Conservation (phyloP, 768 basidiomycete species). For the Dacryopinax primogenitus region DNA sequence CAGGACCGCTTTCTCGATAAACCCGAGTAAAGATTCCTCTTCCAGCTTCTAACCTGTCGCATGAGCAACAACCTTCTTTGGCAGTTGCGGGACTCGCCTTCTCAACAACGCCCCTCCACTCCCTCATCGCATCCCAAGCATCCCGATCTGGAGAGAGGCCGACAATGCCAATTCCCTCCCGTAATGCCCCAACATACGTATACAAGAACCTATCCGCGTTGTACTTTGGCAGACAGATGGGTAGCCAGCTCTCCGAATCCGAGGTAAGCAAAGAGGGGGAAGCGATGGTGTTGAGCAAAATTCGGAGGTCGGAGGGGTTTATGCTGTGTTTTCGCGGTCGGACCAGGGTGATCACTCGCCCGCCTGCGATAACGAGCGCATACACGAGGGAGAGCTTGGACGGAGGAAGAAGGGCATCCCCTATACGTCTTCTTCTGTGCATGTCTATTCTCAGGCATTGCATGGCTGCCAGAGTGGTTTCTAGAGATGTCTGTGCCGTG, state of each 20-base stretch:
- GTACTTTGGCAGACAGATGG: conserved; percentile 91
- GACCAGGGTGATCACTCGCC: conserved; percentile 71
- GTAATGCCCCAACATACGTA: conserved; percentile 46
- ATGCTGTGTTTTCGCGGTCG: conserved; percentile 89
- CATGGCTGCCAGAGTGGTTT: not conserved
- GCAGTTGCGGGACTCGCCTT: conserved; percentile 32
- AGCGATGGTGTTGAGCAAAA: conserved; percentile 80
- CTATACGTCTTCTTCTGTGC: conserved; percentile 54
- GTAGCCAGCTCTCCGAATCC: conserved; percentile 84
- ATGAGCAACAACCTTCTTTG: not conserved
- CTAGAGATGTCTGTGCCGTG: conserved; percentile 11
- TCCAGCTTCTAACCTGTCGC: conserved; percentile 43
- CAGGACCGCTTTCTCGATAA: conserved; percentile 34
- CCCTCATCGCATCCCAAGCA: conserved; percentile 61
- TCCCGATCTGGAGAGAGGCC: conserved; percentile 73
- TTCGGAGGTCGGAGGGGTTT: conserved; percentile 84
- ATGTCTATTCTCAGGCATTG: conserved; percentile 51
- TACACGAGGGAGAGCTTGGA: conserved; percentile 81
- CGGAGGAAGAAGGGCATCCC: conserved; percentile 65
- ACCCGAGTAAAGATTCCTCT: conserved; percentile 38
- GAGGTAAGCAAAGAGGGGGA: conserved; percentile 67
- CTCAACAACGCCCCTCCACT: conserved; percentile 57
- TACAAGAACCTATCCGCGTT: conserved; percentile 82
- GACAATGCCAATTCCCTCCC: conserved; percentile 44
- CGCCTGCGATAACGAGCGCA: conserved; percentile 67